Base-by-base conservation (phyloP, 768 basidiomycete genomes). In the Coprinopsis strossmayeri region DNA sequence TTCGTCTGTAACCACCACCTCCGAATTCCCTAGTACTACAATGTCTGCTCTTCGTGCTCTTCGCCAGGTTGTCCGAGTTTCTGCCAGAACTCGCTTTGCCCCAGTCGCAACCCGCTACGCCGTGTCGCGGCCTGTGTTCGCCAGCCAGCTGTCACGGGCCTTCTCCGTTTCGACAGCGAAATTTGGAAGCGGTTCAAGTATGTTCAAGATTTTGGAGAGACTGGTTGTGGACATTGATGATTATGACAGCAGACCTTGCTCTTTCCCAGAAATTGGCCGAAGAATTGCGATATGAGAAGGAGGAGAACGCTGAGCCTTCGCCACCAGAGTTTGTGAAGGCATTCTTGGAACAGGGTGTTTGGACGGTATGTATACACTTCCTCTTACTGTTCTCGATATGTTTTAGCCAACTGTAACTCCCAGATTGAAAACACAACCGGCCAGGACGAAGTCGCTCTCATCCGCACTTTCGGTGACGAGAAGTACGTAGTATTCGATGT, bases 401-500 rank as follows among this genome's bases (percentile, higher is more conserved):
- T 26, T 44, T 25, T 13, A 28, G 42, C 20, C 24, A 45, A 34
- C 26, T 18, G 28, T 53, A n/a, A 21, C 5, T n/a, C 13, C 40
- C 51, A 90, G 84, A 75, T 98, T 55, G 73, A 81, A 48, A 88
- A 95, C 62, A 64, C 64, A 11, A 55, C 68, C 3, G 87, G 86
- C 30, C 76, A 80, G 47, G 93, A 95, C 64, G 93, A 96, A 65
- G 81, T 98, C 32, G 68, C 76, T 21, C 67, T 98, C 35, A 71
- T 71, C n/a, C 82, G 93, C 56, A 83, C 81, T 56, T 95, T 91
- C 64, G 93, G 91, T 53, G 91, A 90, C 57, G 95, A 98, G 69
- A 78, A 67, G 92, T 95, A 56, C 49, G 86, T 77, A 11, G 13
- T 26, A 43, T 23, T 37, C 20, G 28, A 18, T 39, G 25, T n/a